Base-by-base conservation (phyloP, 257 asterid genomes). In the Capsicum pubescens region DNA sequence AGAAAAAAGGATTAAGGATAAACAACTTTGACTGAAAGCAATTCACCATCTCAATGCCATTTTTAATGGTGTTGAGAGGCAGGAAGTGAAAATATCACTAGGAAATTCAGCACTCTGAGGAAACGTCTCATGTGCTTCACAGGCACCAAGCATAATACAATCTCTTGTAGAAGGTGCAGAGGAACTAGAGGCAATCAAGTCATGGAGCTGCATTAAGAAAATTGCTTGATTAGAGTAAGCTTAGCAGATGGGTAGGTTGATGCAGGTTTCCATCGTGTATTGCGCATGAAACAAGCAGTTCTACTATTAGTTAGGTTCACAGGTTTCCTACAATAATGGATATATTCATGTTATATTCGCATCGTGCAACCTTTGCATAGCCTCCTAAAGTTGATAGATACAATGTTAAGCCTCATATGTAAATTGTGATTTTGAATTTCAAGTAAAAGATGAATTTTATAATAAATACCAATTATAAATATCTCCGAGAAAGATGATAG, bases 81-180 rank as follows among this genome's bases (percentile, higher is more conserved):
- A 97, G 82, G 98, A 92, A 70, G 99, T 97, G 89, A 97, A 97
- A 82, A 97, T 92, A 84, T 97, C 99, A 67, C 98, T 97, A 83
- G 98, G 98, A 89, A 92, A 95, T 67, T 95, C 98, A 82, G 92
- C 97, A 91, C 95, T 97, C 89, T 93, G 99, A 9, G 99, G 99
- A 86, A 97, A 98, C 10, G 93, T 93, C 91, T 97, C 97, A 17
- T 88, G 91, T 78, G 89, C 91, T 90, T 88, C 90, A 89, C 99
- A 97, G 76, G 99, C 98, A 17, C 96, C 99, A 81, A 97, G 97
- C 92, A 97, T 89, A 86, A 97, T 93, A 87, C 98, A 89, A 86
- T 92, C 92, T 86, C 91, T 89, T 44, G 85, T 81, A 63, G 90
- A 82, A 79, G 90, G 42, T 56, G 86, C 91, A 81, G 90, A 85